A percentile compares a stretch with the other conserved stretches of the same genome.
phyloP scores from a whole-genome alignment of 202 grass and related monocot species.

The Panicum hallii region DNA sequence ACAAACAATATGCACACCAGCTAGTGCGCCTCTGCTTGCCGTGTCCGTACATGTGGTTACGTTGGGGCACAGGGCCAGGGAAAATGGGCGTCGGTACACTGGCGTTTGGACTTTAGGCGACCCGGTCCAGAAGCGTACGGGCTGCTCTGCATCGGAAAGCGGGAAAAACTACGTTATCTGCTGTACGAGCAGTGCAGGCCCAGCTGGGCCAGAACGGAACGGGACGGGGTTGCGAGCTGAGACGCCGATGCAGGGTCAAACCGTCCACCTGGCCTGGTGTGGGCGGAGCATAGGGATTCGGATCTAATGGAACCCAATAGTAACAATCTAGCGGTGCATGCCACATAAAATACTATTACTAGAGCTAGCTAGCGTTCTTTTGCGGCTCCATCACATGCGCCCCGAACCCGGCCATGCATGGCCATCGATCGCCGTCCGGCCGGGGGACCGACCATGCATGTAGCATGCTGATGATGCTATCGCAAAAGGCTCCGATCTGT shows the following conservation, averaged over 20 bases:
- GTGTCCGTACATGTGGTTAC: neutral
- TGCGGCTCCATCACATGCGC: neutral
- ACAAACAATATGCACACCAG: neutral
- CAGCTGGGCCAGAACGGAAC: too few relatives aligned
- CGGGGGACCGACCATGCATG: neutral
- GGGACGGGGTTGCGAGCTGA: too few relatives aligned
- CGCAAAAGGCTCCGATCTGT: neutral
- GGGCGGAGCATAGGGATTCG: neutral
- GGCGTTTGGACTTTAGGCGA: too few relatives aligned
- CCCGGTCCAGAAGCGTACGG: slow-evolving; percentile 16
- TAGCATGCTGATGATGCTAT: neutral
- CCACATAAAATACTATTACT: neutral
- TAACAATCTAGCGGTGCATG: neutral
- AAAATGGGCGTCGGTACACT: neutral
- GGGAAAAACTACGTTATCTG: too few relatives aligned
- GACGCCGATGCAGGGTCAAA: too few relatives aligned
- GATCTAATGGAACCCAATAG: neutral
- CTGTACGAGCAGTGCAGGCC: too few relatives aligned
- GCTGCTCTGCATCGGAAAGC: neutral
- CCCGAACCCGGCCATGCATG: neutral
- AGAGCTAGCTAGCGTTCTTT: neutral
- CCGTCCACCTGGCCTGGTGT: neutral
- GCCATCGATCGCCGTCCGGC: too few relatives aligned
- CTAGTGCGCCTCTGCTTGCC: neutral
- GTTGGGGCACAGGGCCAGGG: neutral